Evolutionary conservation across 495 filamentous ascomycete species (phyloP).

Genomic region (Hypoxylon lenormandii): DNA sequence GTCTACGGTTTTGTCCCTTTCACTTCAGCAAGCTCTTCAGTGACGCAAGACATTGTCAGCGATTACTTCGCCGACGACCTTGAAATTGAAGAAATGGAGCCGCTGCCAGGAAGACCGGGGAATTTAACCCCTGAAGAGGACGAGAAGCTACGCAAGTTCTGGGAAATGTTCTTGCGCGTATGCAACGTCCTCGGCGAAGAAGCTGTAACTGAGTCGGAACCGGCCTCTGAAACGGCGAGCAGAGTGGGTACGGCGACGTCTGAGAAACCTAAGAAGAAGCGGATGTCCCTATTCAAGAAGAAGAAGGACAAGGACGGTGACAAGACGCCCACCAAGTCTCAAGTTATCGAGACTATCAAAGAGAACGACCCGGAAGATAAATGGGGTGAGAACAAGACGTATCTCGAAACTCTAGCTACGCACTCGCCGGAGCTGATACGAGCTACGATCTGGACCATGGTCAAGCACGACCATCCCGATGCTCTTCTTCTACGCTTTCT

Average conservation of each 20-base stretch:
- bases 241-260: constrained; percentile 45
- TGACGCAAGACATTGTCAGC: neutral
- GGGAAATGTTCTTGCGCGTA: constrained; percentile 79
- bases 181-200: constrained; percentile 72
- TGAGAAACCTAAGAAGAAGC: constrained; percentile 79
- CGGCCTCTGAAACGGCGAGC: constrained; percentile 43
- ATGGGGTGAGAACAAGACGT: constrained; percentile 89
- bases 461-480: constrained; percentile 95
- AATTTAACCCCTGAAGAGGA: constrained; percentile 90
- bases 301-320: constrained; percentile 69
- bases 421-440: constrained; percentile 82
- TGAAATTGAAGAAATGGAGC: constrained; percentile 52
- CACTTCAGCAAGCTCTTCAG: neutral
- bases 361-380: constrained; percentile 82
- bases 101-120: constrained; percentile 80
- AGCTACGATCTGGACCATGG: constrained; percentile 90
- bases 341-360: constrained; percentile 53
- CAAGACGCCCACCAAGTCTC: constrained; percentile 44
- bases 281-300: constrained; percentile 72
- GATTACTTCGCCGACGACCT: constrained; percentile 5
- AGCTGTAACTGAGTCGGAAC: constrained; percentile 41
- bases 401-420: constrained; percentile 79
- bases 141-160: constrained; percentile 86
- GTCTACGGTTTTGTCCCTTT: constrained; percentile 10
- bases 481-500: constrained; percentile 87